Percentiles rank a stretch among this genome's conserved stretches.
phyloP scores from a whole-genome alignment of 2,329 filamentous ascomycete species.

The Xylariaceae sp. region DNA sequence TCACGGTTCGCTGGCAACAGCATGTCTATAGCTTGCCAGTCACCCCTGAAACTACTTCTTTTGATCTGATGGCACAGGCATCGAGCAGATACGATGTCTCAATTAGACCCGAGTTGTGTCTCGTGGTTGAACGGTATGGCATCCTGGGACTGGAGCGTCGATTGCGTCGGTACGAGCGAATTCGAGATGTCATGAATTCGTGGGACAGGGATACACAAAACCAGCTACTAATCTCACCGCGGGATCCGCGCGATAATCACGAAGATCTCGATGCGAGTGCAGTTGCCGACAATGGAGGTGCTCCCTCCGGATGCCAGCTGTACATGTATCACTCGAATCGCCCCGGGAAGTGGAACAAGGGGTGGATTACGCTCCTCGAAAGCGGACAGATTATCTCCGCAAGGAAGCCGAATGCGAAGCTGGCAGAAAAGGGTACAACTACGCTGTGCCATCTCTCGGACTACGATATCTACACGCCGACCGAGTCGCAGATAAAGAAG shows the following conservation, averaged over 20 bases:
- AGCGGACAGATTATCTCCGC: conserved; percentile 68
- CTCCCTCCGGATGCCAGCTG: conserved; percentile 62
- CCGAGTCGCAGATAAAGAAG: conserved; percentile 60
- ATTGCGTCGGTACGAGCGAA: conserved; percentile 76
- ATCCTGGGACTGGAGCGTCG: conserved; percentile 75
- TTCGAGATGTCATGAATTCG: conserved; percentile 85
- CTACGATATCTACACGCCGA: conserved; percentile 84
- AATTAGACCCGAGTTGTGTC: conserved; percentile 59
- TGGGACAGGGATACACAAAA: conserved; percentile 84
- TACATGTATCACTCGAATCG: conserved; percentile 76
- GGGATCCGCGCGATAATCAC: conserved; percentile 49
- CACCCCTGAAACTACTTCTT: conserved; percentile 65
- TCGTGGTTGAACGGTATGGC: conserved; percentile 73
- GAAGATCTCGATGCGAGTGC: conserved; percentile 59
- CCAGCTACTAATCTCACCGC: conserved; percentile 60
- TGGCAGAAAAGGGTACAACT: conserved; percentile 58
- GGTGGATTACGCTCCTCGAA: conserved; percentile 65
- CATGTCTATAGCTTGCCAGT: conserved; percentile 67
- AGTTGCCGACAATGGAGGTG: conserved; percentile 52
- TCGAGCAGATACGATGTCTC: conserved; percentile 48
- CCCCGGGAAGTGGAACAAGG: conserved; percentile 83
- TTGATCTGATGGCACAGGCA: conserved; percentile 66
- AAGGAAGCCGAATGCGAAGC: conserved; percentile 61
- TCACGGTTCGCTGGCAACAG: conserved; percentile 67
- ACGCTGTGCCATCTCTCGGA: conserved; percentile 82